Evolutionary conservation across 306 rosid species (phyloP).

Genomic region (Cicer judaicum): DNA sequence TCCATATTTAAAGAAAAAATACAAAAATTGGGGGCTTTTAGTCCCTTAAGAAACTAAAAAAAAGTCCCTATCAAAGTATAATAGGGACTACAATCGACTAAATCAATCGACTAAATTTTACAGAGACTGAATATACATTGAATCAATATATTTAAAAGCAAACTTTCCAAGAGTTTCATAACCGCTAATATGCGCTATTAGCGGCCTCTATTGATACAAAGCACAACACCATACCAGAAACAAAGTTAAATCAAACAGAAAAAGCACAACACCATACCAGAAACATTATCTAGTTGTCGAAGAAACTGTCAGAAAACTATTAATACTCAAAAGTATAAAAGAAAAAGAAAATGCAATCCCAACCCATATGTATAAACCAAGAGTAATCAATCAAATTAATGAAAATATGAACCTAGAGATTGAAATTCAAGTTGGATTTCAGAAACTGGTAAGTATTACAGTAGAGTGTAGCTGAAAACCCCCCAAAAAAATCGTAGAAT

Average conservation of each 20-base stretch:
- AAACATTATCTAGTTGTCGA: not conserved
- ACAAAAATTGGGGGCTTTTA: not conserved
- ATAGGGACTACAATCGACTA: not conserved
- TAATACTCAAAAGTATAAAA: not conserved
- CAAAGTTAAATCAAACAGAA: conserved; percentile 2
- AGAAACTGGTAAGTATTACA: conserved; percentile 7
- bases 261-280: not conserved
- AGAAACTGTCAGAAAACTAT: not conserved
- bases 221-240: too few species aligned
- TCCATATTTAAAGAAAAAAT: not conserved
- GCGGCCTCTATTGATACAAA: not conserved
- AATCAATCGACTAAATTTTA: not conserved
- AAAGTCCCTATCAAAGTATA: not conserved
- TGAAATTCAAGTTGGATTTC: conserved; percentile 26
- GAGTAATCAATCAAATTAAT: conserved; percentile 23
- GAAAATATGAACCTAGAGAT: not conserved
- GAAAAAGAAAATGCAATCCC: not conserved
- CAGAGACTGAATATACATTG: not conserved
- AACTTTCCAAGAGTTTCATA: not conserved
- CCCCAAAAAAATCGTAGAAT: not conserved
- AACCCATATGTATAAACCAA: conserved; percentile 4
- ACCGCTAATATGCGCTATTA: not conserved
- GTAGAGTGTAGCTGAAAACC: not conserved
- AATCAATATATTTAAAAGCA: not conserved
- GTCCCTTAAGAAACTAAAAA: not conserved